Percentiles rank a stretch among this genome's conserved stretches.
Conservation (phyloP, 1,284 basidiomycete species). For the Cystobasidiaceae sp. region DNA sequence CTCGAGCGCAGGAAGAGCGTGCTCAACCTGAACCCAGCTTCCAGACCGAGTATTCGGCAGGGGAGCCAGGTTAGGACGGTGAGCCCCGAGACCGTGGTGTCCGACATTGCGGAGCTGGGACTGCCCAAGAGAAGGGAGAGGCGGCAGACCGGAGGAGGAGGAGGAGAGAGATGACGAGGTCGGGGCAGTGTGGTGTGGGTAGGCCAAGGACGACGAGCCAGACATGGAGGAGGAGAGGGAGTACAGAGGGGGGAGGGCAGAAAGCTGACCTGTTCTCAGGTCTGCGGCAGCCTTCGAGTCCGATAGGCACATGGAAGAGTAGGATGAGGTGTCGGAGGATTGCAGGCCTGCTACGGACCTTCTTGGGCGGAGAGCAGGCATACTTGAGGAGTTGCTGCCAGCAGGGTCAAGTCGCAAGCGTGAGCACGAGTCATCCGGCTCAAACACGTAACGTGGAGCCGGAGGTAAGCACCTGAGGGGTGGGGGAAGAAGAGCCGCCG, state of each 20-base stretch:
- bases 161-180: neutral
- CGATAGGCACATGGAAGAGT: neutral
- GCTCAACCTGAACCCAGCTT: constrained; percentile 20
- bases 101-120: neutral
- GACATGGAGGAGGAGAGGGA: neutral
- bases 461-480: constrained; percentile 19
- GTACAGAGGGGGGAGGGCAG: neutral
- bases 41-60: constrained; percentile 13
- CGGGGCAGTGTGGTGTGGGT: neutral
- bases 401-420: neutral
- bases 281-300: constrained; percentile 1
- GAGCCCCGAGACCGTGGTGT: too few species aligned
- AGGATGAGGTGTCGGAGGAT: too few species aligned
- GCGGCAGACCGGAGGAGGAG: neutral
- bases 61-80: neutral
- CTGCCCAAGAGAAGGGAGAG: neutral
- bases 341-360: too few species aligned
- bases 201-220: neutral
- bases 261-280: neutral
- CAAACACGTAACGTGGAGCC: constrained; percentile 18
- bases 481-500: neutral
- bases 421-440: constrained; percentile 5
- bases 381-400: too few species aligned
- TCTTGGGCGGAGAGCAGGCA: too few species aligned
- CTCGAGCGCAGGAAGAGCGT: constrained; percentile 2